A percentile compares a stretch with the other conserved stretches of the same genome.
Conservation (phyloP, 345 rosid genomes). For the Aegle marmelos region DNA sequence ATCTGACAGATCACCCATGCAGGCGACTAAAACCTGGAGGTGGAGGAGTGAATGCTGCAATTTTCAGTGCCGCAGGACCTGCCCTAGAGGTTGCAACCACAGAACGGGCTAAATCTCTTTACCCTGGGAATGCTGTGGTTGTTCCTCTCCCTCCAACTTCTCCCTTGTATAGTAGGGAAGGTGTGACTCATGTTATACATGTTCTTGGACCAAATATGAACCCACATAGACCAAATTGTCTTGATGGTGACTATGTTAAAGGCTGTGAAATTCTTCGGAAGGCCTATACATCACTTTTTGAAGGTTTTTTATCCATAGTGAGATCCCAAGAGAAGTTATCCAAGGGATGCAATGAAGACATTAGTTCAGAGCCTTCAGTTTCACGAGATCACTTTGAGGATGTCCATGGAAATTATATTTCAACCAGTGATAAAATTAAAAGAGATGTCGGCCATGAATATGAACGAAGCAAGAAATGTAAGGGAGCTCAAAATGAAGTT, state of each 20-base stretch:
- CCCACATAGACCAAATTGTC: constrained; percentile 74
- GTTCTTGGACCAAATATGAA: constrained; percentile 99
- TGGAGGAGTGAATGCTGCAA: constrained; percentile 91
- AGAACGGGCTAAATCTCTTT: constrained; percentile 54
- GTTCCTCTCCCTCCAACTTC: constrained; percentile 81
- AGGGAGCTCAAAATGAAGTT: constrained; percentile 35
- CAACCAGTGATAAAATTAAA: constrained; percentile 35
- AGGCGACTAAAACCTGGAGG: constrained; percentile 96
- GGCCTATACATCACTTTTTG: constrained; percentile 77
- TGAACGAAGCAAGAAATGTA: constrained; percentile 55
- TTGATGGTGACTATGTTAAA: constrained; percentile 57
- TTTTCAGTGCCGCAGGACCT: constrained; percentile 74
- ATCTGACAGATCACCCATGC: constrained; percentile 18
- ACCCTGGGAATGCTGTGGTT: constrained; percentile 70
- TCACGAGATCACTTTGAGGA: constrained; percentile 19
- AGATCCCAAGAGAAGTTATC: constrained; percentile 35
- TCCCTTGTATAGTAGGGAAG: constrained; percentile 68
- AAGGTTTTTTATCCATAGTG: constrained; percentile 57
- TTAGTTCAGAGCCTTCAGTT: constrained; percentile 10
- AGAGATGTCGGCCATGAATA: constrained; percentile 31
- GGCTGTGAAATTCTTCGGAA: constrained; percentile 73
- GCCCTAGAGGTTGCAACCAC: constrained; percentile 63
- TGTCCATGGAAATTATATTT: constrained; percentile 12
- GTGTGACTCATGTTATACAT: constrained; percentile 84
- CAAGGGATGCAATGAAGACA: constrained; percentile 21